Evolutionary conservation across 2,329 filamentous ascomycete species (phyloP), one percentile per base, ranked within the genome.

Genomic region (Colletotrichum lindemuthianum): DNA sequence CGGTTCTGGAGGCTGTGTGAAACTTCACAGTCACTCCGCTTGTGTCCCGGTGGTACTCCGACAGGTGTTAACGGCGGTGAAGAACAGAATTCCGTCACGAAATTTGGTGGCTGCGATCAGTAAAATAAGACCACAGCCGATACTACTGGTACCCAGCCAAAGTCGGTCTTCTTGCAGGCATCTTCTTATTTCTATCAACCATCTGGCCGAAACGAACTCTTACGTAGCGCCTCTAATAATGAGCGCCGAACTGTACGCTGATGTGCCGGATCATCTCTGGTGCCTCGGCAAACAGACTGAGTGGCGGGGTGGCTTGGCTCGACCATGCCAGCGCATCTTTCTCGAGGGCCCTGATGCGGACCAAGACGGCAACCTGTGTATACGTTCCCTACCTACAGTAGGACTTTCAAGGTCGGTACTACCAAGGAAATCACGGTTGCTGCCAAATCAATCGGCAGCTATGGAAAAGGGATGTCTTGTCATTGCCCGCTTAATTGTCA

Each of bases 351-450:
- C 79, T 0, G 72, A 75, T 0, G 72, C 68, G 10, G 71, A 75
- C 6, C 60, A 69, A 2, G 55, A 69, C 10, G 77, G 76, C 2
- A 73, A 76, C 32, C 65, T 81, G 1, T 80, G 76, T 78, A 6
- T 78, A 81, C 41, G 65, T 80, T 12, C 78, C 78, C 0, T 79
- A 79, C 78, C 0, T 79, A 79, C 49, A 78, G 79, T 1, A 69
- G 77, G 1, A 76, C 79, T 12, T 60, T 81, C 8, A 75, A 72
- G 37, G 73, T 80, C 33, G 70, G 73, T 24, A 2, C 57, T 2
- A 39, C 69, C 0, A 77, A 74, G 55, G 66, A 74, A 1, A 72
- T 75, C 1, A 72, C 60, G 0, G 75, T 77, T 6, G 72, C 69
- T 41, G 73, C 71, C 1, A 66, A 70, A 8, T 81, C 75, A 72